Conservation (phyloP, 1,284 basidiomycete species). For the Ustanciosporium gigantosporum region DNA sequence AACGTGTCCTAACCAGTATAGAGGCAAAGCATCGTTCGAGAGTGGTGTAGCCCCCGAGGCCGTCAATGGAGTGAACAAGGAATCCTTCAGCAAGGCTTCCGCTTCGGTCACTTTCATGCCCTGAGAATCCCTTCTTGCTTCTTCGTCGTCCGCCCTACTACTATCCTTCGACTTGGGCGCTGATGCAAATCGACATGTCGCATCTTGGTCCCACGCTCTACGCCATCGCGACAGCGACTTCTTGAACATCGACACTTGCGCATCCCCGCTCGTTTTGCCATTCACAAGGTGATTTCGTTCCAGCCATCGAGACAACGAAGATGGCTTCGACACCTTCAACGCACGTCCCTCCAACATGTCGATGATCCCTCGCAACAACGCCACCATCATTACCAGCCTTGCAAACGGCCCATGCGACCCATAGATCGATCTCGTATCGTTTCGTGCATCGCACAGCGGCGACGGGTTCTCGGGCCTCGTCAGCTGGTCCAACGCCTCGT, state of each 20-base stretch:
- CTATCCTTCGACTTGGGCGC: constrained; percentile 7
- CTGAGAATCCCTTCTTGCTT: neutral
- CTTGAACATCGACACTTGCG: constrained; percentile 33
- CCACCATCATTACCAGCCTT: constrained; percentile 41
- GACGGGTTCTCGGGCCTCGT: constrained; percentile 13
- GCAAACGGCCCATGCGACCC: constrained; percentile 50
- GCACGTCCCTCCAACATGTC: constrained; percentile 47
- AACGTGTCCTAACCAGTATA: constrained; percentile 52
- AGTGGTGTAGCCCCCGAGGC: constrained; percentile 51
- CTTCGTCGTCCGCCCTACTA: too few species aligned
- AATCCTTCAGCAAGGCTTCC: constrained; percentile 9
- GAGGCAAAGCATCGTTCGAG: constrained; percentile 49
- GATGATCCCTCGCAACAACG: constrained; percentile 52
- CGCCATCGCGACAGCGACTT: constrained; percentile 46
- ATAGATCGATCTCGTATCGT: constrained; percentile 14
- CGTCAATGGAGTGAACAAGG: constrained; percentile 44
- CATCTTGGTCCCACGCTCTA: constrained; percentile 46
- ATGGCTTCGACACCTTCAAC: constrained; percentile 24
- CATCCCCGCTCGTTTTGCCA: constrained; percentile 5
- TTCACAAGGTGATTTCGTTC: constrained; percentile 3
- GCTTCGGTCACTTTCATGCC: neutral
- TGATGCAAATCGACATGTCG: constrained; percentile 40
- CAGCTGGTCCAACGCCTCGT: constrained; percentile 40
- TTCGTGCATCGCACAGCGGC: constrained; percentile 1
- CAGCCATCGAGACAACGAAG: constrained; percentile 34